Evolutionary conservation across 2,329 filamentous ascomycete species (phyloP), one percentile per base, ranked within the genome.

Genomic region (Aspergillus fischeri): DNA sequence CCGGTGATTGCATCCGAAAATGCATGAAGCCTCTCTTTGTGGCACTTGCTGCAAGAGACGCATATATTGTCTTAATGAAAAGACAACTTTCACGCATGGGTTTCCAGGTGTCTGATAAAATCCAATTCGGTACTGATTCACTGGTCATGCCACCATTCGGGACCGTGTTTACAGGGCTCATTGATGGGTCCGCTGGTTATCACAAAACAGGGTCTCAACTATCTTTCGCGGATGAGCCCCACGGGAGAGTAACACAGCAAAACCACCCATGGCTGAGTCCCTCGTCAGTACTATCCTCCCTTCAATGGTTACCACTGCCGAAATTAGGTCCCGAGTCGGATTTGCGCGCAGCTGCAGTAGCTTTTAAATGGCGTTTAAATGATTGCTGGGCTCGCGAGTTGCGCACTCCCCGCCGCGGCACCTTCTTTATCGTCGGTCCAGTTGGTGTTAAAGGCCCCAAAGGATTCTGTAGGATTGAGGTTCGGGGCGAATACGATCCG

Each of bases 401-500:
- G 27, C 63, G 61, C 32, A 65, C 65, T 42, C 65, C 67, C 51
- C 64, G 58, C n/a, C 69, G 69, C 35, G 72, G 73, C 17, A 64
- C 65, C 14, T 73, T 74, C 57, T 72, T 67, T 38, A 60, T 75
- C n/a, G 53, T 59, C 49, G 73, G 73, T 3, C 71, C 70, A 11
- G 66, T 75, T 25, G 70, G 70, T 6, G 50, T 75, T 1, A 67
- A 65, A 52, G 73, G 73, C 4, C 66, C 70, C 1, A 65, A 65
- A 32, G 73, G 71, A 10, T 66, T 68, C 52, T 74, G 71, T 55
- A 67, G 72, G 53, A 62, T 73, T 53, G 70, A 74, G 57, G 70
- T 74, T 9, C 61, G 60, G 21, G 73, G 70, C 28, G 72, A 73
- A 65, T 75, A 74, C 57, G 68, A 75, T 52, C 70, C 72, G 42